A percentile compares a stretch with the other conserved stretches of the same genome.
phyloP scores from a whole-genome alignment of 139 green algal species.

The Dunaliella sp. region DNA sequence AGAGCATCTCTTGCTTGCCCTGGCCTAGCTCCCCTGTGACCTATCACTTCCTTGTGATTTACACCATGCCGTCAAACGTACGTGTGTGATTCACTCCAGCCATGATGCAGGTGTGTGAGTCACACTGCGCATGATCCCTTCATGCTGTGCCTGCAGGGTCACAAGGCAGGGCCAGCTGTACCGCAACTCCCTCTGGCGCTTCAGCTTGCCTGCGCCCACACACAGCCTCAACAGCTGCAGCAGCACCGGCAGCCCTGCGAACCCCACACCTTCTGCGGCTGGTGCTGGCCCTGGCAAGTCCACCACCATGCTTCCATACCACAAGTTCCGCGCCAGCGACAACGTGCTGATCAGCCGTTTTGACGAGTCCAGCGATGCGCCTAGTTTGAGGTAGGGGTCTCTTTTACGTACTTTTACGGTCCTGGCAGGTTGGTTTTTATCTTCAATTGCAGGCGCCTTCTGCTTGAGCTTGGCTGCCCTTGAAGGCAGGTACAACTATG shows the following conservation, averaged over 20 bases:
- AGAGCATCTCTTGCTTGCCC: no score
- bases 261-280: neutral
- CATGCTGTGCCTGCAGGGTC: neutral
- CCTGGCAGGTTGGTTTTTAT: no score
- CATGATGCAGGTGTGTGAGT: no score
- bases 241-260: neutral
- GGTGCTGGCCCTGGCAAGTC: neutral
- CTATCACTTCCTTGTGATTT: no score
- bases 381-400: neutral
- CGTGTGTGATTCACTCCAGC: no score
- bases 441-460: no score
- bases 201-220: constrained; percentile 4
- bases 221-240: neutral
- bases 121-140: no score
- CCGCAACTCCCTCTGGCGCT: constrained; percentile 40
- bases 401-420: no score
- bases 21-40: no score
- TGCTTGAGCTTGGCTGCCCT: no score
- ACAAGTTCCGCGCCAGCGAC: neutral
- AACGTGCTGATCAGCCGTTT: neutral
- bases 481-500: no score
- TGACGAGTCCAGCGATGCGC: neutral
- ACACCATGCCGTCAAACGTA: no score
- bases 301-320: neutral
- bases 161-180: constrained; percentile 29